Conservation (phyloP, 352 stramenopile species). For the Plasmopara muralis region DNA sequence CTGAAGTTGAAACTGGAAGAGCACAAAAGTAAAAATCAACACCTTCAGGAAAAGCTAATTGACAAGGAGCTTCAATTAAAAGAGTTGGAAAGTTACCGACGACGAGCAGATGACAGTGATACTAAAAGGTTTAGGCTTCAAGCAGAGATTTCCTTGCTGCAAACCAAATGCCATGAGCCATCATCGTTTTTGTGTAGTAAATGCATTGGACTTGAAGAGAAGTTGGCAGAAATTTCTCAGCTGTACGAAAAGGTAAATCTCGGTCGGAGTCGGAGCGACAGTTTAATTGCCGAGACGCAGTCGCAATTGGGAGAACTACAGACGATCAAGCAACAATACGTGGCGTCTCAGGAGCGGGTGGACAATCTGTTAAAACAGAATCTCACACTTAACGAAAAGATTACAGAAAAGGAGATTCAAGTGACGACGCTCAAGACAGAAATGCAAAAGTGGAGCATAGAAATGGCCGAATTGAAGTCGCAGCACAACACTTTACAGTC, state of each 20-base stretch:
- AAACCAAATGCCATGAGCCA: slow-evolving; percentile 29
- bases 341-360: slow-evolving; percentile 29
- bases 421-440: slow-evolving; percentile 37
- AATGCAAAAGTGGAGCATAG: slow-evolving; percentile 35
- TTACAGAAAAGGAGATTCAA: slow-evolving; percentile 50
- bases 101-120: slow-evolving; percentile 43
- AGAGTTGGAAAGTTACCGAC: slow-evolving; percentile 42
- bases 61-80: slow-evolving; percentile 66
- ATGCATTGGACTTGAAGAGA: slow-evolving; percentile 35
- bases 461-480: slow-evolving; percentile 34
- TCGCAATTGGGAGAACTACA: slow-evolving; percentile 35
- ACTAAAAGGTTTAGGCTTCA: slow-evolving; percentile 26
- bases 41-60: slow-evolving; percentile 56
- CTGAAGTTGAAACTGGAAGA: slow-evolving; percentile 47
- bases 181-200: slow-evolving; percentile 28
- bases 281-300: slow-evolving; percentile 50
- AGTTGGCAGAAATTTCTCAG: slow-evolving; percentile 41
- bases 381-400: slow-evolving; percentile 45
- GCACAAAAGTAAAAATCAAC: slow-evolving; percentile 71
- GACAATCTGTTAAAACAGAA: slow-evolving; percentile 49
- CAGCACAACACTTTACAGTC: slow-evolving; percentile 36
- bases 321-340: slow-evolving; percentile 34
- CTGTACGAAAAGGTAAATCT: slow-evolving; percentile 63
- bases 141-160: slow-evolving; percentile 27
- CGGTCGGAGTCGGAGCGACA: slow-evolving; percentile 44